Evolutionary conservation across 1,139 yeast genomes (phyloP), one percentile per base, ranked within the genome.

Genomic region (Pichia sp.): DNA sequence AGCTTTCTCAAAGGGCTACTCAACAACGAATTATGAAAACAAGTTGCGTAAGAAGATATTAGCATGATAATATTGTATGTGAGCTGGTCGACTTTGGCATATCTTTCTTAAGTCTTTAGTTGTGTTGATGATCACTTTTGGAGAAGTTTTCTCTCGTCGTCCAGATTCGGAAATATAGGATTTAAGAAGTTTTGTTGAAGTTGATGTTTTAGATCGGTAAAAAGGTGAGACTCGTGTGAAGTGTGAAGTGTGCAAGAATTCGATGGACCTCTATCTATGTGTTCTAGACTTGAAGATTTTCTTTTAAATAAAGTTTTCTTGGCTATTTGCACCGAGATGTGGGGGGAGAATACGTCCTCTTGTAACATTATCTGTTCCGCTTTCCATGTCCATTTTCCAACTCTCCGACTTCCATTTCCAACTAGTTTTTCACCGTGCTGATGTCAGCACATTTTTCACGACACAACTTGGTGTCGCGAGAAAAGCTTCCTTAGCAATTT

Each of bases 371-470:
- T 31, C 16, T 31, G 16, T n/a, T 9, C 36, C 16, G 7, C 16
- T 31, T 16, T 41, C 30, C 44, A 41, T 41, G 26, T 41, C 44
- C 44, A 41, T 41, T 16, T 41, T 41, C 26, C 36, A 31, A 9
- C 16, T 31, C 36, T n/a, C 36, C 36, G 36, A 31, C 36, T 31
- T 31, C 36, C 36, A 31, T 31, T 31, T 31, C 13, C 16, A n/a
- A 12, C 36, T 16, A 31, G 16, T 31, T 31, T 31, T 31, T n/a
- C 36, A 31, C 2, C 13, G 5, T n/a, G 36, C 36, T 31, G 36
- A 31, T 16, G 36, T 31, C 8, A 31, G 16, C 16, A 2, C 16
- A 6, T 25, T 25, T 25, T 25, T 25, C 16, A 31, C 36, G 16
- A 31, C 36, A 3, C 5, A 12, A 12, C 36, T 31, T 8, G 8